Base-by-base conservation (phyloP, 805 yeast genomes). In the Millerozyma acaciae region DNA sequence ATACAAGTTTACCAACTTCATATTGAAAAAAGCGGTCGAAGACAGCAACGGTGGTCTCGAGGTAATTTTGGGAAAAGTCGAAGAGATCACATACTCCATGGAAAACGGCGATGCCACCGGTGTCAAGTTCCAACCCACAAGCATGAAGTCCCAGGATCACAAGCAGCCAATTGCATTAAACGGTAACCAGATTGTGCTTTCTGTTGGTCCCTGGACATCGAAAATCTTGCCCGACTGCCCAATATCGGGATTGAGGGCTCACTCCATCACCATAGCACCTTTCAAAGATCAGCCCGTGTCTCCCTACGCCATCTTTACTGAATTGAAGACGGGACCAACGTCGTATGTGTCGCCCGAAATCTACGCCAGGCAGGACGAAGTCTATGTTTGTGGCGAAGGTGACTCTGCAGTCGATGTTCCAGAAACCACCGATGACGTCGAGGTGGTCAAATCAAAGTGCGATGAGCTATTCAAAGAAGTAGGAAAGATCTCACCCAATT, bases 161-260 rank as follows among this genome's bases (percentile, higher is more conserved):
- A 40, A 37, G n/a, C 42, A 34, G 31, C 46, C 53, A 32, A 51
- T 76, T 6, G 73, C 71, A 21, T 62, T 88, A 9, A 52, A 48
- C 9, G 93, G 85, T 34, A 86, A 84, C 51, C 80, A 84, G 47
- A 78, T 87, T n/a, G 80, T 90, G 8, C 66, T 93, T 48, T 69
- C 95, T 0, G 84, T 86, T 46, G 98, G 98, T 0, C 98, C 98
- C 8, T 90, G 98, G 98, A 88, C 97, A 2, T 82, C 96, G 2
- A 82, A 80, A 50, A 75, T 90, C 26, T 62, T 90, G 38, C 95
- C 95, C 2, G 88, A 84, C 45, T 89, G 97, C 54, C 98, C 97
- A 18, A 88, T 90, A 8, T 80, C 90, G 2, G 97, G 97, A 4
- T 66, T 90, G 42, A 73, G 97, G 46, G 97, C 97, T 1, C 97